Percentiles rank a stretch among this genome's conserved stretches.
These are phyloP conservation scores for Acanthochlamys bracteata DNA, from an alignment of 106 monocot species.

Conservation along the genomic window DNA sequence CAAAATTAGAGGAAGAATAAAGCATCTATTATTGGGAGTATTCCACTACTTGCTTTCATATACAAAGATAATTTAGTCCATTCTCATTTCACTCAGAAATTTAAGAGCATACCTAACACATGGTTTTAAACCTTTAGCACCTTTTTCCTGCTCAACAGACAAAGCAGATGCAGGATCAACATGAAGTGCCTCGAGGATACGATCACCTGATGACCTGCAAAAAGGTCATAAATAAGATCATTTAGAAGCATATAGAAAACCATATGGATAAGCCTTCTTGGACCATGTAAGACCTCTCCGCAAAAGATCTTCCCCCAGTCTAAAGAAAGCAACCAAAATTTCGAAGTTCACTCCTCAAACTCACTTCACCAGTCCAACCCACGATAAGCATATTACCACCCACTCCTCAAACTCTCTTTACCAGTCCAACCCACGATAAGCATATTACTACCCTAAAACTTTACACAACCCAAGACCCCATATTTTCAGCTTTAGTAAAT, in stretches of 20 bases:
- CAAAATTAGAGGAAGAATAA: no score
- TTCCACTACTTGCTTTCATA: no score
- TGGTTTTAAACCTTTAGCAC: slow-evolving; percentile 48
- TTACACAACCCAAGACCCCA: no score
- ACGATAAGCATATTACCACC: not conserved
- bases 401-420: no score
- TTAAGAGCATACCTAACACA: slow-evolving; percentile 39
- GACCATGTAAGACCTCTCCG: not conserved
- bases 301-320: no score
- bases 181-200: slow-evolving; percentile 93
- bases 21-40: no score
- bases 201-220: slow-evolving; percentile 62
- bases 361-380: no score
- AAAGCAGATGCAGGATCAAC: slow-evolving; percentile 89
- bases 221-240: slow-evolving; percentile 15
- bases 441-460: slow-evolving; percentile 14
- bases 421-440: no score
- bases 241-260: slow-evolving; percentile 3
- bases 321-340: slow-evolving; percentile 1
- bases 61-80: no score
- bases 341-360: not conserved
- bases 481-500: slow-evolving; percentile 25
- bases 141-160: slow-evolving; percentile 74
- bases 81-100: no score
- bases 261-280: slow-evolving; percentile 1